Percentiles rank a stretch among this genome's conserved stretches.
phyloP scores from a whole-genome alignment of 2,329 filamentous ascomycete species.

The Aspergillus clavatus region DNA sequence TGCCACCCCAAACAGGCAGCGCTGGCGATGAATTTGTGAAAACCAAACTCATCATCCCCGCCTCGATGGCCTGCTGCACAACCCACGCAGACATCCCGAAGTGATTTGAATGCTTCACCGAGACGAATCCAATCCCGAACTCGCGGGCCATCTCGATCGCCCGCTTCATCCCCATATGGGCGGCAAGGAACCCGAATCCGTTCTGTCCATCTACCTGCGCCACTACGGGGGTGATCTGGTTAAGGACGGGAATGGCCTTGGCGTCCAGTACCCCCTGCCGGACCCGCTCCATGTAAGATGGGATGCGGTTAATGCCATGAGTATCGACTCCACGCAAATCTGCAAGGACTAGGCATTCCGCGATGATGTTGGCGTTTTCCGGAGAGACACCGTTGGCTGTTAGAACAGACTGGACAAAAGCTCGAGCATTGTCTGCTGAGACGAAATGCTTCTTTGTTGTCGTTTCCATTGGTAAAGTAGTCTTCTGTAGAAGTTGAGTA shows the following conservation, averaged over 20 bases:
- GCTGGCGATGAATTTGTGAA: constrained; percentile 71
- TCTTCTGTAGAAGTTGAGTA: not conserved
- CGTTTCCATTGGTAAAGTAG: not conserved
- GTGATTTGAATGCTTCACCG: constrained; percentile 72
- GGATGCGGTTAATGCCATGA: constrained; percentile 72
- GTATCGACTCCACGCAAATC: constrained; percentile 76
- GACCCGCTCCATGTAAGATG: constrained; percentile 70
- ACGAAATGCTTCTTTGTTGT: constrained; percentile 12
- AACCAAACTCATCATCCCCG: constrained; percentile 63
- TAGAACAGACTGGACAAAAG: constrained; percentile 27
- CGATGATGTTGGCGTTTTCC: constrained; percentile 57
- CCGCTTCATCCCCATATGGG: constrained; percentile 59
- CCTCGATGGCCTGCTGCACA: constrained; percentile 71
- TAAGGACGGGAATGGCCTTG: constrained; percentile 54
- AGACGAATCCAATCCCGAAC: constrained; percentile 69
- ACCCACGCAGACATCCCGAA: constrained; percentile 81
- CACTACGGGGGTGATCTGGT: constrained; percentile 64
- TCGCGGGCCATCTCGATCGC: constrained; percentile 63
- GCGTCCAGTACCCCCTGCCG: constrained; percentile 64
- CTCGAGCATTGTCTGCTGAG: constrained; percentile 4
- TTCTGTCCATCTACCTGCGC: constrained; percentile 65
- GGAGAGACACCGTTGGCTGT: constrained; percentile 51
- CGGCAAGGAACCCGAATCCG: constrained; percentile 70
- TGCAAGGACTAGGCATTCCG: constrained; percentile 65
- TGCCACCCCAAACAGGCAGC: constrained; percentile 66